Conservation (phyloP, 2,329 filamentous ascomycete genomes). For the Malbranchea zuffiana region DNA sequence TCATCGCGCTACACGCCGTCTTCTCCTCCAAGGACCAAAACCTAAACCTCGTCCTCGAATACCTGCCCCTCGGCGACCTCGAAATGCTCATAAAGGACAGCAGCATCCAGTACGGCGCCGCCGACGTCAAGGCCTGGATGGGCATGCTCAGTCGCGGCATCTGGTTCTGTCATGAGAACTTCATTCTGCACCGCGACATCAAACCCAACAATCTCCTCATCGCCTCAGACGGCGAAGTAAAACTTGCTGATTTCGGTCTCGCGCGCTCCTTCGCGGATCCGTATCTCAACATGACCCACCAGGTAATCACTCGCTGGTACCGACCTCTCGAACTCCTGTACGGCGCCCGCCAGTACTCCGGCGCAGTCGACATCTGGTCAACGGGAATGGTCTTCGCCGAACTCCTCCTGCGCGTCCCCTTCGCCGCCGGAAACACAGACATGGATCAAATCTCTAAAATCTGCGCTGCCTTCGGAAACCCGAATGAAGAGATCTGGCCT, state of each 20-base stretch:
- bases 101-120: slow-evolving; percentile 68
- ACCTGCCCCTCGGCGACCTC: slow-evolving; percentile 82
- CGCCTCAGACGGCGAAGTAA: slow-evolving; percentile 82
- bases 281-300: slow-evolving; percentile 76
- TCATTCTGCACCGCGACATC: slow-evolving; percentile 90
- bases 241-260: slow-evolving; percentile 95
- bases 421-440: slow-evolving; percentile 73
- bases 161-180: slow-evolving; percentile 95
- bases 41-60: slow-evolving; percentile 90
- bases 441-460: slow-evolving; percentile 78
- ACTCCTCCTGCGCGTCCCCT: slow-evolving; percentile 70
- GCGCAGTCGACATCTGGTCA: slow-evolving; percentile 88
- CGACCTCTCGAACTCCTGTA: slow-evolving; percentile 88
- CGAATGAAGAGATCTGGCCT: slow-evolving; percentile 90
- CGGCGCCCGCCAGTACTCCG: slow-evolving; percentile 77
- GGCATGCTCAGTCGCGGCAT: slow-evolving; percentile 87
- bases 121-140: slow-evolving; percentile 98
- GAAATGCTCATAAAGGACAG: slow-evolving; percentile 88
- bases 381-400: slow-evolving; percentile 90
- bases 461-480: slow-evolving; percentile 74
- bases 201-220: slow-evolving; percentile 98
- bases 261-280: slow-evolving; percentile 84
- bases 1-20: slow-evolving; percentile 83
- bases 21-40: slow-evolving; percentile 96
- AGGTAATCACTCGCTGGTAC: slow-evolving; percentile 97